Evolutionary conservation across 2,329 filamentous ascomycete species (phyloP).

Genomic region (Pseudonectria buxi): DNA sequence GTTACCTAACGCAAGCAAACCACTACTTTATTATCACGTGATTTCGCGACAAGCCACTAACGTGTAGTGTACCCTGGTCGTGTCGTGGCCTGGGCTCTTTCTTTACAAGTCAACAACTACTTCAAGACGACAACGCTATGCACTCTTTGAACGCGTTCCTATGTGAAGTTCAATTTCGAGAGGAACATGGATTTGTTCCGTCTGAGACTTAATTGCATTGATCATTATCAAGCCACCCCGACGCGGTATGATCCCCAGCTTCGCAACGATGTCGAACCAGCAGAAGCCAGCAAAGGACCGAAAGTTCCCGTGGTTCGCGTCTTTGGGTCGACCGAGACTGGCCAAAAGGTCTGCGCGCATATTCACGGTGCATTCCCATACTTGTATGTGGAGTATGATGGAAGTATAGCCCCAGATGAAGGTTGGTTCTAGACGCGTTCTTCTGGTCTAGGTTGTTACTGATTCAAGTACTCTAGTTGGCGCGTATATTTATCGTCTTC

Average conservation of each 20-base stretch:
- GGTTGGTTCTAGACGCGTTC: conserved; percentile 42
- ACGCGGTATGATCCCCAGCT: conserved; percentile 76
- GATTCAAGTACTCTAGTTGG: conserved; percentile 46
- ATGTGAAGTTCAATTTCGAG: neutral
- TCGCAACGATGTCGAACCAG: conserved; percentile 54
- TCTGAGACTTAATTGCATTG: conserved; percentile 89
- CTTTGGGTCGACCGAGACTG: conserved; percentile 89
- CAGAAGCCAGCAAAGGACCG: conserved; percentile 55
- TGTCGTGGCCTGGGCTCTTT: neutral
- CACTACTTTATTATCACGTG: conserved; percentile 22
- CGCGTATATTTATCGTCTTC: conserved; percentile 68
- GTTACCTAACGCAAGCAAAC: conserved; percentile 3
- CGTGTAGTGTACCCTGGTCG: neutral
- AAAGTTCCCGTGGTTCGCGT: conserved; percentile 81
- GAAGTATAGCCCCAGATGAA: conserved; percentile 57
- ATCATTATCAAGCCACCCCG: conserved; percentile 80
- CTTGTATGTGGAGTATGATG: conserved; percentile 81
- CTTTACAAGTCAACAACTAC: neutral
- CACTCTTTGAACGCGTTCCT: neutral
- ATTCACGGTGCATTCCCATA: conserved; percentile 95
- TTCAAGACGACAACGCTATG: neutral
- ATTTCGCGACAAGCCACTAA: conserved; percentile 12
- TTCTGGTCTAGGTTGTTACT: conserved; percentile 3
- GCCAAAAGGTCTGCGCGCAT: conserved; percentile 93
- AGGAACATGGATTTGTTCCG: conserved; percentile 62